Base-by-base conservation (phyloP, 2,329 filamentous ascomycete genomes). In the Didymella sp. region DNA sequence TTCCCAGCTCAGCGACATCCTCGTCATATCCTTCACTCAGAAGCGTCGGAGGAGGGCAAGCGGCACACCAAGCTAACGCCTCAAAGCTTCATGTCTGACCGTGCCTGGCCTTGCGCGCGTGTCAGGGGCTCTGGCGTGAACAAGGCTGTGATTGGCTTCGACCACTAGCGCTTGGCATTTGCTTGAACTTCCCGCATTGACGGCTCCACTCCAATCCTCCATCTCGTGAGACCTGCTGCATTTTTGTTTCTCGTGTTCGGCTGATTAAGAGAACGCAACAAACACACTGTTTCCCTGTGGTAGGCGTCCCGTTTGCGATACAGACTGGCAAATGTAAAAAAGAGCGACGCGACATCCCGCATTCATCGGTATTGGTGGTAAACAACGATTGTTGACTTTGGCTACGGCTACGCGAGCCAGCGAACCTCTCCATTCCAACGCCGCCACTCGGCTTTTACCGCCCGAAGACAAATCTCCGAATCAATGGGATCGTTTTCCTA, bases 121-220 rank as follows among this genome's bases (percentile, higher is more conserved):
- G 37, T 61, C 57, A 65, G 59, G 66, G 63, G 59, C n/a, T 27
- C 21, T 51, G 48, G 40, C 24, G 35, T 28, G 28, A 19, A 9
- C 15, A 24, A 17, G 25, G 15, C 51, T 28, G 17, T 53, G 50
- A 54, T 61, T 56, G 53, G 53, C 30, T 24, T 44, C 40, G 28
- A 53, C 49, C 51, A 17, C 56, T 43, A 38, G 49, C 56, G 51
- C 58, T 58, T 63, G 60, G 60, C 63, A 45, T 51, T 43, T 58
- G 61, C 63, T 68, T 67, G 58, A 50, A 28, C 57, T 58, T 42
- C 60, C 49, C 51, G 63, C 55, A 46, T 52, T 56, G 58, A 58
- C 30, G 49, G 40, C 24, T 51, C 56, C 56, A 58, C 50, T 46
- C 22, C 31, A 44, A 11, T 44, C 48, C 25, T 49, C 54, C 35